A percentile compares a stretch with the other conserved stretches of the same genome.
Conservation (phyloP, 108 stramenopile species). For the Pseudonitzschia multistriata region DNA sequence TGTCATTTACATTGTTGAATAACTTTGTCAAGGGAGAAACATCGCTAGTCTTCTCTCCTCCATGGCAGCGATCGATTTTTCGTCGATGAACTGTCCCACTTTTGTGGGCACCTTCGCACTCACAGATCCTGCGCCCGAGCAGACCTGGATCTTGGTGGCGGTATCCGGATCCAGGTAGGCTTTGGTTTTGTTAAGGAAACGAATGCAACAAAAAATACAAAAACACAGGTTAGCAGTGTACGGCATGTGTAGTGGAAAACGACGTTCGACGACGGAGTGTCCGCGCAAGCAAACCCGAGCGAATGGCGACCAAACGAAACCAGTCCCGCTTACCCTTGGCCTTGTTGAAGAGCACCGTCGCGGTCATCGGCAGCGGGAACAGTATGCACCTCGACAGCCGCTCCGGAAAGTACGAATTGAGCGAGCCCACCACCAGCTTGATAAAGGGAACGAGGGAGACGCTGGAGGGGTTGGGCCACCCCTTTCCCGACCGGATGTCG, state of each 20-base stretch:
- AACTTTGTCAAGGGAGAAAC: neutral
- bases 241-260: neutral
- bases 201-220: neutral
- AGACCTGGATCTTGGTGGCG: slow-evolving; percentile 24
- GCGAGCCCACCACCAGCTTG: slow-evolving; percentile 42
- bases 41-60: slow-evolving; percentile 5
- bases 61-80: slow-evolving; percentile 13
- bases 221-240: too few relatives aligned
- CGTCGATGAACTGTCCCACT: slow-evolving; percentile 9
- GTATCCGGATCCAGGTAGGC: slow-evolving; percentile 25
- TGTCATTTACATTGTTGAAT: too few relatives aligned
- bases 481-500: slow-evolving; percentile 70
- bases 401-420: slow-evolving; percentile 65
- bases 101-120: slow-evolving; percentile 8
- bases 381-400: slow-evolving; percentile 53
- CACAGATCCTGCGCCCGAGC: slow-evolving; percentile 18
- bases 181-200: neutral
- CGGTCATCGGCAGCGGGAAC: slow-evolving; percentile 58
- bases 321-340: neutral
- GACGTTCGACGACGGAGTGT: neutral
- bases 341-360: slow-evolving; percentile 5
- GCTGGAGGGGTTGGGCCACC: slow-evolving; percentile 69
- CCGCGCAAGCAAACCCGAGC: neutral
- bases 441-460: slow-evolving; percentile 61
- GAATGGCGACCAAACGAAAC: neutral